Evolutionary conservation across 108 stramenopile species (phyloP), one percentile per base, ranked within the genome.

Genomic region (Seminavis robusta): DNA sequence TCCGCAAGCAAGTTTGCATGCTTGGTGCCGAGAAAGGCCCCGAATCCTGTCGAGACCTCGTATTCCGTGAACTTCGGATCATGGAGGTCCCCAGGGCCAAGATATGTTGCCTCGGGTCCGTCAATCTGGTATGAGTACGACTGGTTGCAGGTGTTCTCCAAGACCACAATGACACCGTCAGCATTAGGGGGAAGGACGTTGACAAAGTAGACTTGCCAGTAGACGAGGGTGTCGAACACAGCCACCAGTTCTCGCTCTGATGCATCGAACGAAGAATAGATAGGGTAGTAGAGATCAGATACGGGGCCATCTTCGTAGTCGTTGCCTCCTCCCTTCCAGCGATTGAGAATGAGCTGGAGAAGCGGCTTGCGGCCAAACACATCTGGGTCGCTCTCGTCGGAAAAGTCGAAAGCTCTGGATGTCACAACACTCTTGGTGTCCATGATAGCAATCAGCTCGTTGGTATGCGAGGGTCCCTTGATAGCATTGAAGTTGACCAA

Each of bases 51-150:
- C 21, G 11, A 20, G 46, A 57, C n/a, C 4, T 31, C 47, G 10
- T 62, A 51, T 9, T 51, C n/a, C 27, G 58, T 46, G 53, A 59
- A 81, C 23, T 62, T 73, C 17, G 29, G 26, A 36, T 84, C 74
- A 49, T 84, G 79, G 32, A 55, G 20, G 47, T 61, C 36, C 3
- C 60, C 60, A 44, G 28, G 28, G 2, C 74, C 74, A 21, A 68
- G 4, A 29, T 25, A 50, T 0, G 27, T 46, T 8, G 57, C 57
- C 0, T 47, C 51, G 1, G 24, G 20, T 32, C 63, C 67, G 19
- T 48, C 31, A 2, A 75, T 32, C 16, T 23, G 27, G 16, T 58
- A 77, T 4, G 76, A 71, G 31, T 57, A 67, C 24, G 23, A 4
- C 27, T 71, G 43, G 4, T 40, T 50, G 28, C 66, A 67, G 17